Conservation (phyloP, 495 filamentous ascomycete genomes). For the Xylaria cubensis region DNA sequence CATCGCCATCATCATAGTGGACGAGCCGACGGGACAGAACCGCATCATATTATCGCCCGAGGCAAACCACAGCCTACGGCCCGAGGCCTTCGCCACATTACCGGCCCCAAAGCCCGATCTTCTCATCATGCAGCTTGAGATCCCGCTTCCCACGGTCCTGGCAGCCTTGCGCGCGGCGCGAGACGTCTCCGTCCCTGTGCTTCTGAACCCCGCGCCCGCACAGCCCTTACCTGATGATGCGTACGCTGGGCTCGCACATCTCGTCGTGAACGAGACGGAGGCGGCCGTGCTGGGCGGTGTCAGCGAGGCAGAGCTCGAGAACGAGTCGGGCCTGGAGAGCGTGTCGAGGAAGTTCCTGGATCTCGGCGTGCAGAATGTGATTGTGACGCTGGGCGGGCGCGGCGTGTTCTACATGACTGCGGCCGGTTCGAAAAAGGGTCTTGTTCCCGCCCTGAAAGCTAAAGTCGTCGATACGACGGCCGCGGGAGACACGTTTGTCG, state of each 20-base stretch:
- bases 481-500: constrained; percentile 94
- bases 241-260: constrained; percentile 72
- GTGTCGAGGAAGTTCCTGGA: constrained; percentile 66
- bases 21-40: constrained; percentile 79
- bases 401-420: constrained; percentile 67
- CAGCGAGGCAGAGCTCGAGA: constrained; percentile 55
- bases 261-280: constrained; percentile 93
- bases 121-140: constrained; percentile 88
- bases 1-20: constrained; percentile 84
- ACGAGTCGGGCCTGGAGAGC: constrained; percentile 47
- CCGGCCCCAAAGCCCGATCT: constrained; percentile 58
- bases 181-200: constrained; percentile 59
- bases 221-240: constrained; percentile 69
- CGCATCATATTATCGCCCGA: constrained; percentile 81
- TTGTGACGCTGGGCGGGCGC: constrained; percentile 82
- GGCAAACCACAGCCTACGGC: constrained; percentile 68
- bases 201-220: constrained; percentile 89
- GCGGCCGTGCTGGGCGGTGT: constrained; percentile 71
- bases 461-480: constrained; percentile 92
- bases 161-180: constrained; percentile 64
- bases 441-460: constrained; percentile 63
- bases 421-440: constrained; percentile 46
- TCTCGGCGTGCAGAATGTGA: constrained; percentile 73
- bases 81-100: constrained; percentile 35
- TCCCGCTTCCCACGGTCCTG: constrained; percentile 74